Evolutionary conservation across 2,329 filamentous ascomycete species (phyloP), one percentile per base, ranked within the genome.

Genomic region (Tolypocladium tundrense): DNA sequence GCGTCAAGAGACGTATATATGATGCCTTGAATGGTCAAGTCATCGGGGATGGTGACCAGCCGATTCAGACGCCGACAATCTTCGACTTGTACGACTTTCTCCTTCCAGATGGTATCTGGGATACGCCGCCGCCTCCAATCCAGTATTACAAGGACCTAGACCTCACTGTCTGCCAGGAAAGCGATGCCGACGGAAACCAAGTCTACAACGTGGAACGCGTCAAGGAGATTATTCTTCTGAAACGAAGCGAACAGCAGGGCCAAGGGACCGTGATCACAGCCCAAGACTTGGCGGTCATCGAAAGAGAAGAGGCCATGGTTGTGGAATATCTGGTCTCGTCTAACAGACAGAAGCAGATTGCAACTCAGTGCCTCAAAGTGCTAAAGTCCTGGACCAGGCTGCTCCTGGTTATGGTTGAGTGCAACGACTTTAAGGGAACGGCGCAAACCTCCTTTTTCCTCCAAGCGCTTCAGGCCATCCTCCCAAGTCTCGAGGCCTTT

Each of bases 71-170:
- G 59, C 81, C 87, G 1, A 91, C 88, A 4, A 82, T 97, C 8
- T 96, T 97, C 67, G 91, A 97, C 63, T 80, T 97, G 27, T 94
- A 96, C 66, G 94, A 99, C 72, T 97, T 97, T 66, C 82, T 94
- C 60, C 72, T 80, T 2, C 69, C 77, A 24, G 78, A 79, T 52
- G 76, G 71, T 19, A 67, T 76, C n/a, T 84, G 82, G 75, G 71
- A 75, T 31, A 70, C 75, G 5, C 68, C 79, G 2, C 71, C 81
- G 2, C 84, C 85, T 3, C 70, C 77, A 6, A 74, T 88, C 24
- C 73, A 77, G 45, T 82, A 82, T 60, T 87, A 92, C 60, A 75
- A 76, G 21, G 85, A 86, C 48, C 70, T 95, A 31, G 85, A 92
- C 62, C 73, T 95, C 53, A 78, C 81, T 4, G 75, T 82, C 1